Base-by-base conservation (phyloP, 2,329 filamentous ascomycete genomes). In the Ophiostoma novo-ulmi region DNA sequence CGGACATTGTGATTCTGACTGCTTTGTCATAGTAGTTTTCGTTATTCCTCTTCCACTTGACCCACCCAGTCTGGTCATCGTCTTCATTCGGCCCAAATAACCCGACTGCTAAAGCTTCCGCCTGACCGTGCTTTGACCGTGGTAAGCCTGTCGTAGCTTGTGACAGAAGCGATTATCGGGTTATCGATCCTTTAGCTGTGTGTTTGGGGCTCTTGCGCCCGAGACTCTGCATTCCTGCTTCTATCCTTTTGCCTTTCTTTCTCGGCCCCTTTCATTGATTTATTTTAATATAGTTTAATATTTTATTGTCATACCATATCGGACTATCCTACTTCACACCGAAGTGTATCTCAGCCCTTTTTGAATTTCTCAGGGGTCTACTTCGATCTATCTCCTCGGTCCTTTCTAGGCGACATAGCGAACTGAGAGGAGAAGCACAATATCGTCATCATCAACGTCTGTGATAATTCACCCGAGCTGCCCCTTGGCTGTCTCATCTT, bases 391-490 rank as follows among this genome's bases (percentile, higher is more conserved):
- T 14, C 65, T 35, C 38, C 39, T 67, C 65, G 65, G 65, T 26
- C n/a, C 65, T 67, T 44, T 41, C 22, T 67, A 13, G 65, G 39
- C 65, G 39, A 67, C 65, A 6, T 48, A 67, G 38, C 65, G 67
- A 67, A 64, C 39, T 38, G 65, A 36, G 69, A 70, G 65, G 65
- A 70, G 69, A 68, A 55, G 35, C 66, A 58, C 31, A 44, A 69
- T 41, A 36, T 55, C 44, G 36, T 35, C 31, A 61, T 67, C 63
- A 39, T 38, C 58, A 17, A 6, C 61, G 31, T 39, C 36, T 65
- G 70, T 67, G 61, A 69, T 63, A 71, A 69, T 71, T 69, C 36
- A 26, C 70, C 70, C 70, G 70, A 71, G 48, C 44, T 66, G 61
- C 22, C n/a, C 35, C 26, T 35, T 35, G 58, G 11, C 58, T 17